phyloP scores from a whole-genome alignment of 2,329 filamentous ascomycete species.

The Cercospora sp. region DNA sequence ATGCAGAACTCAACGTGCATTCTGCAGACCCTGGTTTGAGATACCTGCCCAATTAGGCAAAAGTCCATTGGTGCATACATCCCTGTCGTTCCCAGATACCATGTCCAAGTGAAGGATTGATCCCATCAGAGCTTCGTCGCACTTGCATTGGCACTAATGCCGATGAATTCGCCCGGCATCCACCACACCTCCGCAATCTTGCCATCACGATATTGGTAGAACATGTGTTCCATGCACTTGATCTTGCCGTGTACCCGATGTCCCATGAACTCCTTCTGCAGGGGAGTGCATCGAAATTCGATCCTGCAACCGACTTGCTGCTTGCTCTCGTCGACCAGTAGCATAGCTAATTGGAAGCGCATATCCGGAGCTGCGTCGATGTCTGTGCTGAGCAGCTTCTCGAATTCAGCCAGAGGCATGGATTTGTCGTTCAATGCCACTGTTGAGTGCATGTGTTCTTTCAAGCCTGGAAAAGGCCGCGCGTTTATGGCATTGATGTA shows the following conservation, averaged over 20 bases:
- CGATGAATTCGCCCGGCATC: neutral
- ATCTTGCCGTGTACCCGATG: neutral
- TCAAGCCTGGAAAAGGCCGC: neutral
- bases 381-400: neutral
- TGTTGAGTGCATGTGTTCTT: neutral
- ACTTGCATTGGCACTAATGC: neutral
- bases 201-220: neutral
- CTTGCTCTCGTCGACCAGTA: neutral
- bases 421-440: neutral
- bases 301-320: neutral
- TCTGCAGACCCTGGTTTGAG: neutral
- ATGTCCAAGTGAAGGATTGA: neutral
- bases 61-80: neutral
- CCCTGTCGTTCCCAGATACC: neutral
- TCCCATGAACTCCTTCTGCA: neutral
- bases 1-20: neutral
- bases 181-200: neutral
- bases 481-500: neutral
- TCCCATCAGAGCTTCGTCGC: neutral
- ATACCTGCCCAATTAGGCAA: neutral
- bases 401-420: neutral
- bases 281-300: neutral
- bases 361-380: neutral
- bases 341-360: neutral
- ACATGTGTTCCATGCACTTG: neutral